Percentiles rank a stretch among this genome's conserved stretches.
Conservation (phyloP, 2,329 filamentous ascomycete genomes). For the Cordyceps pruinosa region DNA sequence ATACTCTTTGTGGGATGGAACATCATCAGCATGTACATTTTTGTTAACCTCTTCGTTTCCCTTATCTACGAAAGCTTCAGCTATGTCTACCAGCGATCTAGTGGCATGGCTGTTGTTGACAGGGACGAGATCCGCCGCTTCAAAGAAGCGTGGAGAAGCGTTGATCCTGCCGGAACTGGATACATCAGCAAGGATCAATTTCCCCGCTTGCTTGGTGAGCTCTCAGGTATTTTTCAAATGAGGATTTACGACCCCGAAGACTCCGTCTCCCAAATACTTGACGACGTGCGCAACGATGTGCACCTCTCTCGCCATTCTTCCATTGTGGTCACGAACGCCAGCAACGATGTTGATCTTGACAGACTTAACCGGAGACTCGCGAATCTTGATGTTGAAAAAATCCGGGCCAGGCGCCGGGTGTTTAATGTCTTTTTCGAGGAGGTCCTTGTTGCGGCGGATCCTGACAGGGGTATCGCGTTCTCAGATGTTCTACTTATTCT, state of each 20-base stretch:
- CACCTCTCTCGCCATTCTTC: conserved; percentile 48
- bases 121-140: conserved; percentile 92
- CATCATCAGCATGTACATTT: conserved; percentile 99
- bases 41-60: conserved; percentile 95
- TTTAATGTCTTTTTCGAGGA: conserved; percentile 98
- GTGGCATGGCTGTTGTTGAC: conserved; percentile 82
- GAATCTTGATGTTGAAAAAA: conserved; percentile 65
- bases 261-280: conserved; percentile 78
- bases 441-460: conserved; percentile 86
- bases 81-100: conserved; percentile 96
- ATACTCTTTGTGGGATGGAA: conserved; percentile 95
- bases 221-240: conserved; percentile 96
- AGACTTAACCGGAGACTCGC: conserved; percentile 68
- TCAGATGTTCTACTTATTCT: conserved; percentile 89
- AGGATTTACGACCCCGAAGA: conserved; percentile 89
- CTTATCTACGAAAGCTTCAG: conserved; percentile 99
- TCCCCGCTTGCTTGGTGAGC: conserved; percentile 78
- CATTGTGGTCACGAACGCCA: conserved; percentile 44
- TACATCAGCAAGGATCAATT: conserved; percentile 88
- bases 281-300: conserved; percentile 62
- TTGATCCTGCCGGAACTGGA: conserved; percentile 84
- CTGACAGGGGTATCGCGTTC: conserved; percentile 83
- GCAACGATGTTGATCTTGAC: conserved; percentile 61
- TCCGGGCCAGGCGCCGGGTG: conserved; percentile 66
- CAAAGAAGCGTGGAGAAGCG: conserved; percentile 96